These are phyloP conservation scores for Letharia columbiana DNA, from an alignment of 495 filamentous ascomycete genomes.

Conservation along the genomic window DNA sequence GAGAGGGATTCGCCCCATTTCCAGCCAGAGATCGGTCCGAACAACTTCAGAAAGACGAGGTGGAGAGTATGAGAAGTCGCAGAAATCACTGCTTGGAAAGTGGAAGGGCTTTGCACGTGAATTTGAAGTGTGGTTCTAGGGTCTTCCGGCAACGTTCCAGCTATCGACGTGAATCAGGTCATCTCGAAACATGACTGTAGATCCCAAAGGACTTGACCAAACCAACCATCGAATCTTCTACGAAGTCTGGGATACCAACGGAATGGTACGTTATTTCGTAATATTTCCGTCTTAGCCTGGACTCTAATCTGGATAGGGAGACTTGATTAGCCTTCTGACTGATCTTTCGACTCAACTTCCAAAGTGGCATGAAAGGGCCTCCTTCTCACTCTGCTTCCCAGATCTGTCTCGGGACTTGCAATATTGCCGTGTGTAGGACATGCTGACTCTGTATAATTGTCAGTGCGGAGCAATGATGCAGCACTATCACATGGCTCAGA, in stretches of 20 bases:
- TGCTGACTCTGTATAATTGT: too few species aligned
- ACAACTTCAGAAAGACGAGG: constrained; percentile 12
- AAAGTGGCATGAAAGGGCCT: not conserved
- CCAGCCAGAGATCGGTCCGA: constrained; percentile 11
- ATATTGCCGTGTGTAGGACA: too few species aligned
- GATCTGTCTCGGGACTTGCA: constrained; percentile 29
- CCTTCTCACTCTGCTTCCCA: not conserved
- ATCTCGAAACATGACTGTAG: not conserved
- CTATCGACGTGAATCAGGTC: constrained; percentile 38
- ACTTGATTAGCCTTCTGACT: too few species aligned
- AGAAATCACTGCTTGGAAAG: constrained; percentile 46
- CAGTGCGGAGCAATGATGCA: constrained; percentile 44
- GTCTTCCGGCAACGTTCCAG: constrained; percentile 49
- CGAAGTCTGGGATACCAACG: constrained; percentile 54
- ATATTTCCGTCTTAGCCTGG: not conserved
- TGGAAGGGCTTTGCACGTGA: constrained; percentile 49
- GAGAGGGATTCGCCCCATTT: constrained; percentile 39
- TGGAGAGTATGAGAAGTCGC: constrained; percentile 41
- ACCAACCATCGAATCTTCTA: constrained; percentile 37
- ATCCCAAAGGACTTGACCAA: constrained; percentile 24
- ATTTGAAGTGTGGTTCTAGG: constrained; percentile 50
- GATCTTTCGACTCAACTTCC: not conserved
- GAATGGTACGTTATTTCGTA: constrained; percentile 34
- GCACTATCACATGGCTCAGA: constrained; percentile 56
- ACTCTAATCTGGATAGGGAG: not conserved